Evolutionary conservation across 179 eudicot genomes (phyloP), one percentile per base, ranked within the genome.

Genomic region (Carnegiea gigantea): DNA sequence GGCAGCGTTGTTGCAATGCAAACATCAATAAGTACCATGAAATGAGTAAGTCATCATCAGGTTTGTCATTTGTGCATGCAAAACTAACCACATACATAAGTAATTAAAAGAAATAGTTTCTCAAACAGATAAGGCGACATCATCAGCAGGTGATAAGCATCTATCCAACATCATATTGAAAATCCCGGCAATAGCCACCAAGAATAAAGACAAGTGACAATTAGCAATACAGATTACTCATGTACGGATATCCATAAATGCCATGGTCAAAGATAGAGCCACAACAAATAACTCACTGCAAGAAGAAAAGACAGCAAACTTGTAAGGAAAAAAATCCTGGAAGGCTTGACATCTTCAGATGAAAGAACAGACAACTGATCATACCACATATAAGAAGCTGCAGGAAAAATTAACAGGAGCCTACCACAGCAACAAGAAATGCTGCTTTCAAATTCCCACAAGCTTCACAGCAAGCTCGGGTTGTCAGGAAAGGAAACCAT

Each of bases 361-460:
- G 18, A 73, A 26, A 60, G 10, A 73, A 43, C 44, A 48, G 23
- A 36, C 2, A 70, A 64, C 20, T n/a, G 1, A 0, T 18, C 51
- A 38, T 6, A 81, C 0, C 57, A 77, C 23, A 75, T 14, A 59
- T 3, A 81, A 46, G 24, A 53, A 40, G 57, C 6, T 59, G 40
- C 51, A 33, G n/a, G 44, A 11, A 62, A 62, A 14, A 76, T 49
- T 17, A 54, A 59, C 13, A 44, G 75, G 21, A 70, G 83, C 93
- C 87, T 88, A 95, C 99, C 99, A 95, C 98, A 62, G 98, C 97
- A 85, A 95, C 84, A 81, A 94, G 85, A 92, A 95, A 95, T 67
- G 99, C 99, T 82, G 99, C 99, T 88, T 95, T 94, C 57, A 95
- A 90, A 88, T 95, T 95, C 79, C 93, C 99, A 80, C 99, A 95